These are phyloP conservation scores for Haplographium delicatum DNA, from an alignment of 495 filamentous ascomycete genomes.

Conservation along the genomic window DNA sequence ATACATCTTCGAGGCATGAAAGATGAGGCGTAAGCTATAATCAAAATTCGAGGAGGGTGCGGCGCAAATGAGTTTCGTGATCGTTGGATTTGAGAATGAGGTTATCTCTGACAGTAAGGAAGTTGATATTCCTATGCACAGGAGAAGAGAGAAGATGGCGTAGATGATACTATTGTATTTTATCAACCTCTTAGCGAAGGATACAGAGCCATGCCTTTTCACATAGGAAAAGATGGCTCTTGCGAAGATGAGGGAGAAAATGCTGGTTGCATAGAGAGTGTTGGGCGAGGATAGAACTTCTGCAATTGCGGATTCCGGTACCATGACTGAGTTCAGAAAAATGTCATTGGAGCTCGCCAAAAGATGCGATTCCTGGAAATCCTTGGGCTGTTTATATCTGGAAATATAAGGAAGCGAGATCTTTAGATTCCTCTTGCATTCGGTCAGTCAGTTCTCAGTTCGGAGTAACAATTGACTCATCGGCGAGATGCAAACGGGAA, in stretches of 20 bases:
- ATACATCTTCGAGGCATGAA: conserved; percentile 6
- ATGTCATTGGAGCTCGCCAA: no score
- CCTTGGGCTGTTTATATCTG: no score
- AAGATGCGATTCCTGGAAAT: no score
- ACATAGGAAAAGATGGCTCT: not conserved
- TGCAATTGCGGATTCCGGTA: not conserved
- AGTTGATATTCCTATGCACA: not conserved
- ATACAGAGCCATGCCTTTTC: not conserved
- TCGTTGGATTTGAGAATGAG: not conserved
- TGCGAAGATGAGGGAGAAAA: not conserved
- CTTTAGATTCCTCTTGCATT: no score
- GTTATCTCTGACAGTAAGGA: not conserved
- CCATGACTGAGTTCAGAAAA: not conserved
- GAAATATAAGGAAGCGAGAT: no score
- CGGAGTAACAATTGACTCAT: no score
- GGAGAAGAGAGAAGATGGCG: conserved; percentile 2
- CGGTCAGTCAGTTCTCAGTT: no score
- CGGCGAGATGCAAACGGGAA: no score
- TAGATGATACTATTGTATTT: conserved; percentile 6
- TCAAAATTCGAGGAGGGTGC: not conserved
- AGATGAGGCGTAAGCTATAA: not conserved
- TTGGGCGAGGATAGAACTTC: not conserved
- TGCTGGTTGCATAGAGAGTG: not conserved
- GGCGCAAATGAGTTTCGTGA: not conserved
- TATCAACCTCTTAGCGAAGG: not conserved